Evolutionary conservation across 441 rosid species (phyloP), one percentile per base, ranked within the genome.

Genomic region (Syzygium syzygioides): DNA sequence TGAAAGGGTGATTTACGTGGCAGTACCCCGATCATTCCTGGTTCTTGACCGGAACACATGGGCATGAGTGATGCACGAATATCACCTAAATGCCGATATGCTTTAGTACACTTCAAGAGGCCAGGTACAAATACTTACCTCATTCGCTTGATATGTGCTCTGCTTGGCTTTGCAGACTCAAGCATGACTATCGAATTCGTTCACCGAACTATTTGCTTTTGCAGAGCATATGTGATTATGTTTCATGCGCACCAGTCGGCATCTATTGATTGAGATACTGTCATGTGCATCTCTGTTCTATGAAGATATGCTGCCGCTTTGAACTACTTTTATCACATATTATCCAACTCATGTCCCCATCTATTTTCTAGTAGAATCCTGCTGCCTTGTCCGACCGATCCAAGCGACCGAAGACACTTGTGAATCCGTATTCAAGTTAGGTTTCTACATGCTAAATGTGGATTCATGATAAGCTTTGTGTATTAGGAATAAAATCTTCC

Each of bases 61-160:
- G 23, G 48, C 79, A 68, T 9, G 48, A 48, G 79, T 19, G 79
- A 68, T 68, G 48, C 79, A 34, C 20, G 79, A 34, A 20, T 34
- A 68, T 68, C 79, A 68, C 79, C 79, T 68, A 68, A 68, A 68
- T 68, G 6, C 79, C 79, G 7, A 0, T 68, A 48, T 26, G 34
- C 14, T 68, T 68, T 34, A 68, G 79, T 0, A 34, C 79, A 19
- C 48, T 19, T 68, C 15, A 19, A 48, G 8, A 34, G 79, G 79
- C 50, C 79, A 68, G 79, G 79, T 68, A 68, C 48, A 34, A 9
- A 34, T 20, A 68, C 37, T 68, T 0, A 19, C 18, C 28, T 34
- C 26, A 19, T 34, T 1, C 0, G 14, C 48, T 34, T 0, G 25
- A 37, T 68, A 34, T 0, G 11, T 68, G 79, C 1, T 68, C 14